These are phyloP conservation scores for Letharia lupina DNA, from an alignment of 495 filamentous ascomycete genomes.

Conservation along the genomic window DNA sequence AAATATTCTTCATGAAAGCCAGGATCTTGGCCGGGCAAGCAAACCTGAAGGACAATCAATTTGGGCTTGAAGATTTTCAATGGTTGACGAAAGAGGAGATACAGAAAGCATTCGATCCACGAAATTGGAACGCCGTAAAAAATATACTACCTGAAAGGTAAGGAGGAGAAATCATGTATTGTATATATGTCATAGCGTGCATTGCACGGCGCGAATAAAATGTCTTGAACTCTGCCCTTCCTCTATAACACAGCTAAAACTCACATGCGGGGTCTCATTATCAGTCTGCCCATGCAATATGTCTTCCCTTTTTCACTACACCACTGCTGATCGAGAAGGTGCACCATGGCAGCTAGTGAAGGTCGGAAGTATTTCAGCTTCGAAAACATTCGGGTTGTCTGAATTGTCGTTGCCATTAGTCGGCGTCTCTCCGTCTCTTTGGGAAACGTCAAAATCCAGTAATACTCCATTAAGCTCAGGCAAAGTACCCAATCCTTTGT, in stretches of 20 bases:
- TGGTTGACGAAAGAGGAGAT: conserved; percentile 92
- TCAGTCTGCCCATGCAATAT: background rate
- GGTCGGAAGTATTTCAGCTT: background rate
- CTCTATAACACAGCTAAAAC: background rate
- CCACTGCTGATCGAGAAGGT: background rate
- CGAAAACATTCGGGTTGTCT: background rate
- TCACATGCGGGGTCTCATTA: background rate
- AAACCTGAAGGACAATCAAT: conserved; percentile 61
- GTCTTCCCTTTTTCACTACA: background rate
- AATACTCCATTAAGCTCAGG: background rate
- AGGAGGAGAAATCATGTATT: conserved; percentile 10
- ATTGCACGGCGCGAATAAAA: background rate
- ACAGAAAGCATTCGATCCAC: conserved; percentile 45
- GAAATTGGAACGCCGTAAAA: conserved; percentile 65
- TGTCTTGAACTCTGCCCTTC: background rate
- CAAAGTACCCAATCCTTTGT: background rate
- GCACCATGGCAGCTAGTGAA: background rate
- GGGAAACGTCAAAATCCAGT: background rate
- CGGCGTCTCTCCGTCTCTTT: background rate
- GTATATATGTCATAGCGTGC: background rate
- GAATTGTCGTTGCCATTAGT: background rate
- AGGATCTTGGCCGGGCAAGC: conserved; percentile 96
- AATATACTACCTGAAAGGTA: conserved; percentile 73
- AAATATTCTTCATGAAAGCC: conserved; percentile 91
- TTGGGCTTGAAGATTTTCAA: conserved; percentile 72